phyloP scores from a whole-genome alignment of 495 filamentous ascomycete species.

The Clavariopsis aquatica region DNA sequence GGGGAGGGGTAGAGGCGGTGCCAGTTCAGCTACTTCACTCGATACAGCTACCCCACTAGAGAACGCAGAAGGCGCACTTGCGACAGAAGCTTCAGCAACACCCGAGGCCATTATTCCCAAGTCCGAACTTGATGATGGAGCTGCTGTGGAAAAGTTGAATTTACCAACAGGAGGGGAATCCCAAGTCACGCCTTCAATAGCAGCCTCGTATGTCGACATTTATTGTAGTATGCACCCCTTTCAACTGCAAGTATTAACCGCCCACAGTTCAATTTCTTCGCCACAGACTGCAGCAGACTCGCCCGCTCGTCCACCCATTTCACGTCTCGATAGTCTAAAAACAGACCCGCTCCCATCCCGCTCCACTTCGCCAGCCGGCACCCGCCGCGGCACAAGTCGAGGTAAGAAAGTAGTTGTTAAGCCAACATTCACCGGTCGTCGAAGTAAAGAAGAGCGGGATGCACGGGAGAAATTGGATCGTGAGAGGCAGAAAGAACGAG shows the following conservation, averaged over 20 bases:
- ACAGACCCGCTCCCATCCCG: background rate
- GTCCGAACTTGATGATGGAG: background rate
- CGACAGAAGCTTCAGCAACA: background rate
- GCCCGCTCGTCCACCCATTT: conserved; percentile 7
- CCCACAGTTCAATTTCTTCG: conserved; percentile 6
- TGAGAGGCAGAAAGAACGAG: conserved; percentile 17
- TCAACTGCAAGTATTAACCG: background rate
- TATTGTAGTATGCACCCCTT: background rate
- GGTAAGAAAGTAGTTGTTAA: conserved; percentile 18
- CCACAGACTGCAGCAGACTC: conserved; percentile 7
- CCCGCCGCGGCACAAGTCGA: conserved; percentile 15
- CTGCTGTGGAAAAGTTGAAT: background rate
- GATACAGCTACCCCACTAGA: background rate
- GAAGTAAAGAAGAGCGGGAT: conserved; percentile 40
- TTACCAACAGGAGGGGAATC: background rate
- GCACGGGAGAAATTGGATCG: conserved; percentile 26
- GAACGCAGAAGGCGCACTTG: background rate
- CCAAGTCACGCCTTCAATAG: background rate
- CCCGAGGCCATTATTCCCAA: background rate
- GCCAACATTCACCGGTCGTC: conserved; percentile 33
- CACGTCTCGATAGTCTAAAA: conserved; percentile 28
- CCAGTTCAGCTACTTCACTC: background rate
- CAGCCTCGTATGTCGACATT: background rate
- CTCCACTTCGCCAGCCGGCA: conserved; percentile 12
- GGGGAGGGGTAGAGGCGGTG: no score